Evolutionary conservation across 2,329 filamentous ascomycete genomes (phyloP), one percentile per base, ranked within the genome.

Genomic region (Fusarium vanettenii): DNA sequence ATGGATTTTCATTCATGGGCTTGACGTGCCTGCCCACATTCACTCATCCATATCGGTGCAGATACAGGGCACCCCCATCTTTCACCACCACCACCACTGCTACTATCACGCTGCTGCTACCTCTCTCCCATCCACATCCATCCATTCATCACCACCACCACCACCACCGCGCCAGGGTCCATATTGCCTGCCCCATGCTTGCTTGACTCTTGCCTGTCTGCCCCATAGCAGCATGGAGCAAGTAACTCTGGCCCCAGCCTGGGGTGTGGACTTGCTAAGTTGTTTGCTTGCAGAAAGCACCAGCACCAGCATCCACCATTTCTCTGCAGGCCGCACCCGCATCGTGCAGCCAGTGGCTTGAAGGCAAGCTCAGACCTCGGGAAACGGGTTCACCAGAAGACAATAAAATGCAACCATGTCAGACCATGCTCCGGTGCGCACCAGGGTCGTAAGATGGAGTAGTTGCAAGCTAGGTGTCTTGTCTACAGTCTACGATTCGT

Each of bases 321-420:
- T 18, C 18, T 22, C 25, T 52, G 27, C 27, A 52, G 48, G 18
- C 25, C 27, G 48, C 50, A 55, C 25, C 25, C 27, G 48, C 50
- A 55, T 31, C 27, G 27, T 55, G 50, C 50, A 55, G 50, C 50
- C 6, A 60, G 43, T 69, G 60, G 66, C 60, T 52, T 65, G 13
- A 57, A 60, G 37, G 41, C 64, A 31, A 71, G 64, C 64, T 64
- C 48, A 72, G 72, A 62, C 65, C 74, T 72, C 70, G 70, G 66
- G 43, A 73, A 55, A 73, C 64, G 50, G 60, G 62, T 52, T 60
- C 59, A 59, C 45, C 45, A 60, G 27, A 56, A 64, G 16, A 52
- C 65, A 67, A 73, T 66, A 69, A 71, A 68, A 75, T 77, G 71
- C 73, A 78, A 77, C 76, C 77, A 76, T 77, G 77, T 78, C 77